phyloP scores from a whole-genome alignment of 164 flowering plant species.

The Chimonanthus salicifolius region DNA sequence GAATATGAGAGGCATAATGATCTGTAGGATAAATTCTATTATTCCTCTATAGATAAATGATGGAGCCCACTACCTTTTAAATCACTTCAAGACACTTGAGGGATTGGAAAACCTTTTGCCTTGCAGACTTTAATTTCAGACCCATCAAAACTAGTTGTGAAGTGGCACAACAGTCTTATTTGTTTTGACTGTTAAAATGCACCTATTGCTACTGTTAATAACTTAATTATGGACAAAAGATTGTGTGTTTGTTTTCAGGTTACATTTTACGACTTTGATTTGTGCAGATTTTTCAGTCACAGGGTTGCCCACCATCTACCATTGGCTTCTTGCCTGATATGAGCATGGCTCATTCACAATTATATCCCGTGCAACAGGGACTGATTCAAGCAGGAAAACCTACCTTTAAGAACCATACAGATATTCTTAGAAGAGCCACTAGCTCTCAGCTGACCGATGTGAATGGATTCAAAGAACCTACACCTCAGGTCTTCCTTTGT shows the following conservation, averaged over 20 bases:
- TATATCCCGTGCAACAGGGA: constrained; percentile 50
- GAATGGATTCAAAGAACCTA: constrained; percentile 46
- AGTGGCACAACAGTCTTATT: no score
- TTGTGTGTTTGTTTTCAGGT: not conserved
- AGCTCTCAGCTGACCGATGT: constrained; percentile 43
- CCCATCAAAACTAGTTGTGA: no score
- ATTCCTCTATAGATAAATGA: no score
- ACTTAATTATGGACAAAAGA: not conserved
- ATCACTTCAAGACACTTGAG: no score
- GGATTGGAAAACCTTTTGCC: no score
- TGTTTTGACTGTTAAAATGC: no score
- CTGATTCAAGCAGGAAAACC: constrained; percentile 41
- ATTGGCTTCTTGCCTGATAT: constrained; percentile 48
- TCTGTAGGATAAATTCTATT: no score
- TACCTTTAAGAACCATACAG: constrained; percentile 41
- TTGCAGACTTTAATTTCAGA: no score
- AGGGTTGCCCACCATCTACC: constrained; percentile 51
- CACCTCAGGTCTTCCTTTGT: constrained; percentile 39
- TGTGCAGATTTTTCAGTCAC: constrained; percentile 54
- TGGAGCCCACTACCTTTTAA: no score
- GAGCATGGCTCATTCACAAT: constrained; percentile 44
- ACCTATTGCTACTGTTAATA: not conserved
- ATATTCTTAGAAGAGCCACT: constrained; percentile 43
- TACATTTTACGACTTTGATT: not conserved
- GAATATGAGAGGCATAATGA: no score